Base-by-base conservation (phyloP, 2,329 filamentous ascomycete species). In the Aspergillus cejpii region DNA sequence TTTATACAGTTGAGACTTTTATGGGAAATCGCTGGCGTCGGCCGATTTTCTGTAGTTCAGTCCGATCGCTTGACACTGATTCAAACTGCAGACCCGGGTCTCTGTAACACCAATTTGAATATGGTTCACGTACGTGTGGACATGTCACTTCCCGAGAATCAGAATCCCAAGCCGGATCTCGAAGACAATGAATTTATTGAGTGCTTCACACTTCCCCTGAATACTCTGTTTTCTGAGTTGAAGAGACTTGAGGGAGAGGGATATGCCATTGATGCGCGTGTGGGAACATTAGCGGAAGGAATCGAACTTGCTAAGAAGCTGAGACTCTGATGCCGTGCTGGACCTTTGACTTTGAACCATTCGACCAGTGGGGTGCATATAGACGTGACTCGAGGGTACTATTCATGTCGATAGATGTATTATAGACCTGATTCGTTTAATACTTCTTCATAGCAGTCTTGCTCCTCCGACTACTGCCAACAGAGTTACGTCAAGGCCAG, bases 141-240 rank as follows among this genome's bases (percentile, higher is more conserved):
- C 63, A 79, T 85, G 74, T 74, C 69, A 3, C 69, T 80, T 1
- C 76, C 83, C 0, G 81, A 81, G 55, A 91, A 91, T 60, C 77
- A 83, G 60, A 73, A 85, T 42, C 80, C 79, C 1, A 74, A 81
- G 62, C 81, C 85, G 0, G 70, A 84, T 59, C 73, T 90, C 5
- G 85, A 91, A 61, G 85, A 89, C 20, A 83, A 81, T 51, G 86
- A 91, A 67, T 90, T 89, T 60, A 90, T 91, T 58, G 85, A 90
- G 62, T 82, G 83, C 26, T 90, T 91, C 57, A 79, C 77, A 6
- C 74, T 87, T 6, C 82, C 81, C 5, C 60, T 91, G 34, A 70
- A 66, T 15, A 70, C 75, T 11, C 64, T 91, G 29, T 88, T 83
- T 70, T 74, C 74, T 0, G 80, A 84, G 59, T 82, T 82, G 60